Percentiles rank a stretch among this genome's conserved stretches.
Evolutionary conservation across 2,329 filamentous ascomycete species (phyloP).

Genomic region (Scolecobasidium constrictum): DNA sequence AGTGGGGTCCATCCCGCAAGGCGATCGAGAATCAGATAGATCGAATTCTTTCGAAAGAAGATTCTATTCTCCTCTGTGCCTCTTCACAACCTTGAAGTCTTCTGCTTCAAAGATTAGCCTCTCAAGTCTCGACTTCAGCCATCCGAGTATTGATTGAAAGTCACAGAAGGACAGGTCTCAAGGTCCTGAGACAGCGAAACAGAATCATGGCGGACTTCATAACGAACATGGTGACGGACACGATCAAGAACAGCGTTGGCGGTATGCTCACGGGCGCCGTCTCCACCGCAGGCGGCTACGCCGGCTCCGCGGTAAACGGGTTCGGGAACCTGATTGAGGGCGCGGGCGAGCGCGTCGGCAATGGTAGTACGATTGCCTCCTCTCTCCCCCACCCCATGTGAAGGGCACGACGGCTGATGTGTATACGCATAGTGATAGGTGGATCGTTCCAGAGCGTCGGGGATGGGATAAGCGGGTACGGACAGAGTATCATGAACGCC

Average conservation of each 20-base stretch:
- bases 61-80: too few species aligned
- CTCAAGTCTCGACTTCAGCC: too few species aligned
- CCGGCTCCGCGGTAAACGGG: constrained; percentile 25
- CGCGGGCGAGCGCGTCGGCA: constrained; percentile 3
- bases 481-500: constrained; percentile 2
- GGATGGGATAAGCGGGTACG: constrained; percentile 4
- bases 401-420: constrained; percentile 2
- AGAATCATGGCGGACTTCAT: constrained; percentile 18
- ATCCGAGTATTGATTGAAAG: too few species aligned
- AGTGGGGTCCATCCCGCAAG: too few species aligned
- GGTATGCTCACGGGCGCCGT: constrained; percentile 27
- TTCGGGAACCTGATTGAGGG: constrained; percentile 26
- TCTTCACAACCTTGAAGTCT: too few species aligned
- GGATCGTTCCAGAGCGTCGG: constrained; percentile 1
- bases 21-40: too few species aligned
- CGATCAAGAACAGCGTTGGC: constrained; percentile 25
- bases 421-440: constrained; percentile 7
- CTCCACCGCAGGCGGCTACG: constrained; percentile 24
- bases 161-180: too few species aligned
- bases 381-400: neutral
- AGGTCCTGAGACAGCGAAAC: too few species aligned
- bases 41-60: too few species aligned
- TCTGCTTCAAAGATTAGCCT: too few species aligned
- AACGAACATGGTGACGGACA: constrained; percentile 26
- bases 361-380: constrained; percentile 5